Conservation (phyloP, 768 basidiomycete species). For the Boletus rubropictus region DNA sequence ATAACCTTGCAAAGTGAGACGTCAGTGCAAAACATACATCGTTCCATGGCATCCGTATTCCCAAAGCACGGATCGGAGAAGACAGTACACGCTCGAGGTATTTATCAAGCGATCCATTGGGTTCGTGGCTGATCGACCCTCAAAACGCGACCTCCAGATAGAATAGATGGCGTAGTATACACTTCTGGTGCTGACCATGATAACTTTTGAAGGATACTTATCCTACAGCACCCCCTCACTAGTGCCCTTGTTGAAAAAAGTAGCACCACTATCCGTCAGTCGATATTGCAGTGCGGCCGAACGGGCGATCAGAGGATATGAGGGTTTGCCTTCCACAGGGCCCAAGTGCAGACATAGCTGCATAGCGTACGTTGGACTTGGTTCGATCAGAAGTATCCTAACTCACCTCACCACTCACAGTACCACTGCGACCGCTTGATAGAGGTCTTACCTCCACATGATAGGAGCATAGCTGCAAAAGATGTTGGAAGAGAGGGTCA, state of each 20-base stretch:
- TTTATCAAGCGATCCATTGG: background rate
- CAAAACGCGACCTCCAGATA: background rate
- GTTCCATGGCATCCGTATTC: background rate
- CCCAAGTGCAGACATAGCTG: slow-evolving; percentile 64
- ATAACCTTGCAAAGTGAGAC: background rate
- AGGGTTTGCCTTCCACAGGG: slow-evolving; percentile 32
- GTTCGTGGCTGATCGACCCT: background rate
- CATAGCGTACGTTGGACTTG: background rate
- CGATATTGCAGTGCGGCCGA: slow-evolving; percentile 63
- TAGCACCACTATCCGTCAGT: slow-evolving; percentile 56
- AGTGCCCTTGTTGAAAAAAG: slow-evolving; percentile 72
- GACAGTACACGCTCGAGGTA: background rate
- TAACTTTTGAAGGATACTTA: background rate
- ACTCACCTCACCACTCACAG: slow-evolving; percentile 71
- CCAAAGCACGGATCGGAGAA: background rate
- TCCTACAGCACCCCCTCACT: slow-evolving; percentile 54
- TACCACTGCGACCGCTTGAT: slow-evolving; percentile 68
- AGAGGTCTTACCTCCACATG: slow-evolving; percentile 70
- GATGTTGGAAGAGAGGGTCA: slow-evolving; percentile 52
- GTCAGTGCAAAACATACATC: background rate
- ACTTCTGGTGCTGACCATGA: background rate
- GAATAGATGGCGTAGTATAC: background rate
- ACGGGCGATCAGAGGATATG: slow-evolving; percentile 42
- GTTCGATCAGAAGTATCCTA: background rate
- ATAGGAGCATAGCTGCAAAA: slow-evolving; percentile 60